Percentiles rank a stretch among this genome's conserved stretches.
Conservation (phyloP, 2,329 filamentous ascomycete species). For the Calonectria fujianensis region DNA sequence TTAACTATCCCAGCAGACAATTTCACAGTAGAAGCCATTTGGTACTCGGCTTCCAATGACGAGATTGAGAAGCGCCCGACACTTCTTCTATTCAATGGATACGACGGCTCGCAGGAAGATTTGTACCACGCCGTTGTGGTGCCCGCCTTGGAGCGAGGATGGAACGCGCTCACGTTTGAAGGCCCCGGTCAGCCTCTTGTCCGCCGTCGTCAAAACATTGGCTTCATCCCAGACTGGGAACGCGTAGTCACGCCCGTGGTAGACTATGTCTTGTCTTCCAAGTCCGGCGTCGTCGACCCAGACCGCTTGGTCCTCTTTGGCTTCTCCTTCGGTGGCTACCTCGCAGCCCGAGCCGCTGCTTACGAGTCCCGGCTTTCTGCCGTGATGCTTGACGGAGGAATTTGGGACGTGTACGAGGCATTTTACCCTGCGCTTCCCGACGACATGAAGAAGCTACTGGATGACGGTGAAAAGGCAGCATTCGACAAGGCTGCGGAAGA, state of each 20-base stretch:
- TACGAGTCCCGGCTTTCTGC: constrained; percentile 66
- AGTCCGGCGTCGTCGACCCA: constrained; percentile 55
- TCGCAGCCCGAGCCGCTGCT: constrained; percentile 64
- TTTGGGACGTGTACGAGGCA: constrained; percentile 57
- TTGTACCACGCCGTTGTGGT: constrained; percentile 61
- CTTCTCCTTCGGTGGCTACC: constrained; percentile 64
- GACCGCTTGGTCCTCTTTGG: constrained; percentile 62
- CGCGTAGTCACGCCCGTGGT: constrained; percentile 63
- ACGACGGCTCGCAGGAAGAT: constrained; percentile 67
- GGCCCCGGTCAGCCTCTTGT: constrained; percentile 67
- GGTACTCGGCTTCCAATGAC: constrained; percentile 52
- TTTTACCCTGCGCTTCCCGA: constrained; percentile 59
- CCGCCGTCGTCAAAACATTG: constrained; percentile 62
- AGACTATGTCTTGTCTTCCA: constrained; percentile 58
- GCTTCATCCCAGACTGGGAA: constrained; percentile 68
- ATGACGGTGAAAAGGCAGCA: constrained; percentile 25
- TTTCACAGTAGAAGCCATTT: constrained; percentile 62
- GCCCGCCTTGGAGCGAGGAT: constrained; percentile 62
- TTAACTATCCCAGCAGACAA: constrained; percentile 56
- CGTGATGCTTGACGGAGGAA: constrained; percentile 61
- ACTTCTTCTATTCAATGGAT: constrained; percentile 64
- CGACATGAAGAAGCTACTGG: constrained; percentile 18
- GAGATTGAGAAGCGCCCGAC: constrained; percentile 58
- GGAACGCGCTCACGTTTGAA: constrained; percentile 67
- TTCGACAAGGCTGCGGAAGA: constrained; percentile 33